phyloP scores from a whole-genome alignment of 345 rosid genomes.

The Linum trigynum region DNA sequence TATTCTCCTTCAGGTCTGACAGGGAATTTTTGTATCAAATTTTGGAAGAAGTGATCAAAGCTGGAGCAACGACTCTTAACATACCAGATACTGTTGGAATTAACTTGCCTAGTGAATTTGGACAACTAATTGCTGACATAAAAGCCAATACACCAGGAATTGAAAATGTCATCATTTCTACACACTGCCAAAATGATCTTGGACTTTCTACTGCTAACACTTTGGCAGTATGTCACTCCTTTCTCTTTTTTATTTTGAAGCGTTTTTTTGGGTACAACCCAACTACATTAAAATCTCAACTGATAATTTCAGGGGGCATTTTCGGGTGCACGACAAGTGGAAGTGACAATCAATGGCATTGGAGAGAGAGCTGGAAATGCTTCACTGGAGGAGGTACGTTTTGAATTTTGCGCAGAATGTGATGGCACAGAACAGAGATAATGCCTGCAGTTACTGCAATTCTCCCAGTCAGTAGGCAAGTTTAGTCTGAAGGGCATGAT shows the following conservation, averaged over 20 bases:
- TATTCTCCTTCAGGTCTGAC: constrained; percentile 50
- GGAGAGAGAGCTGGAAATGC: constrained; percentile 99
- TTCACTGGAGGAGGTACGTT: constrained; percentile 82
- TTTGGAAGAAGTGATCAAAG: constrained; percentile 88
- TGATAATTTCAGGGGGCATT: constrained; percentile 58
- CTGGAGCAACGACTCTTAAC: constrained; percentile 89
- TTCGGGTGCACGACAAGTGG: constrained; percentile 92
- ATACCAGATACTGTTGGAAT: constrained; percentile 97
- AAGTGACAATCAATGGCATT: constrained; percentile 92
- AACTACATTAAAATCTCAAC: constrained; percentile 15
- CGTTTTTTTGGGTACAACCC: not conserved
- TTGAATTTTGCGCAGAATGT: not conserved
- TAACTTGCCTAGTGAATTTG: constrained; percentile 68
- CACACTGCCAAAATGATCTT: constrained; percentile 99
- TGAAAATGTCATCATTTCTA: constrained; percentile 74
- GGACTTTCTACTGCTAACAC: constrained; percentile 98
- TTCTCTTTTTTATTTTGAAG: not conserved
- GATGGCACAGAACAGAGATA: not conserved
- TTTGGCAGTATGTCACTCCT: constrained; percentile 47
- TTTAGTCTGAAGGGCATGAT: not conserved
- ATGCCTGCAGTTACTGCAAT: not conserved
- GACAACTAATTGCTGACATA: constrained; percentile 73
- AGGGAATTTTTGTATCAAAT: constrained; percentile 69
- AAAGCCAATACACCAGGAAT: constrained; percentile 87
- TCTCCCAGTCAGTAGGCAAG: not conserved